These are phyloP conservation scores for Eucalyptus tenuipes DNA, from an alignment of 345 rosid species.

Conservation along the genomic window DNA sequence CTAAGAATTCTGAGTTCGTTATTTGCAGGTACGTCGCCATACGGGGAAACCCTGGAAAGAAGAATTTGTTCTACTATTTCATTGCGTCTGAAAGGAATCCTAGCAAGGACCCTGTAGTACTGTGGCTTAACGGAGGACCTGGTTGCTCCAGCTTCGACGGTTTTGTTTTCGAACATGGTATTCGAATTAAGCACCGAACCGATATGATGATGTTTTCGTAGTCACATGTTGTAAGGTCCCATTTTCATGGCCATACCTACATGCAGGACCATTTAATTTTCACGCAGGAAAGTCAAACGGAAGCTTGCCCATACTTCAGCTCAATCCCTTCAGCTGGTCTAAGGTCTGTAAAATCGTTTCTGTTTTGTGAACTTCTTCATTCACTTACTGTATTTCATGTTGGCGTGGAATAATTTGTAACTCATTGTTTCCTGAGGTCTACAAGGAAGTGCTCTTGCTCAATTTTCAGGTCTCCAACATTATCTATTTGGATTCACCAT, in stretches of 20 bases:
- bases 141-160: conserved; percentile 25
- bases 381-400: background rate
- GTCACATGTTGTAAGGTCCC: too few species aligned
- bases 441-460: background rate
- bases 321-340: conserved; percentile 22
- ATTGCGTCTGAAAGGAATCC: conserved; percentile 11
- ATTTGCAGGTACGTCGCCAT: conserved; percentile 18
- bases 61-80: conserved; percentile 27
- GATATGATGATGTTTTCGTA: background rate
- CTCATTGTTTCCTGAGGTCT: background rate
- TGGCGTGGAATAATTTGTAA: background rate
- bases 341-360: background rate
- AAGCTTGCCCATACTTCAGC: conserved; percentile 2
- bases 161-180: conserved; percentile 27
- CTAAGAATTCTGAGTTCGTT: background rate
- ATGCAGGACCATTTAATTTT: conserved; percentile 14
- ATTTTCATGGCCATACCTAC: background rate
- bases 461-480: conserved; percentile 34
- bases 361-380: background rate
- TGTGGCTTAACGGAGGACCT: conserved; percentile 32
- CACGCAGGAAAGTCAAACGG: conserved; percentile 1
- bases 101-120: conserved; percentile 9
- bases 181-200: background rate
- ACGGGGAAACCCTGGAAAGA: conserved; percentile 2
- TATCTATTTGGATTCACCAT: conserved; percentile 50